These are phyloP conservation scores for Gentiana straminea DNA, from an alignment of 257 asterid genomes.

Conservation along the genomic window DNA sequence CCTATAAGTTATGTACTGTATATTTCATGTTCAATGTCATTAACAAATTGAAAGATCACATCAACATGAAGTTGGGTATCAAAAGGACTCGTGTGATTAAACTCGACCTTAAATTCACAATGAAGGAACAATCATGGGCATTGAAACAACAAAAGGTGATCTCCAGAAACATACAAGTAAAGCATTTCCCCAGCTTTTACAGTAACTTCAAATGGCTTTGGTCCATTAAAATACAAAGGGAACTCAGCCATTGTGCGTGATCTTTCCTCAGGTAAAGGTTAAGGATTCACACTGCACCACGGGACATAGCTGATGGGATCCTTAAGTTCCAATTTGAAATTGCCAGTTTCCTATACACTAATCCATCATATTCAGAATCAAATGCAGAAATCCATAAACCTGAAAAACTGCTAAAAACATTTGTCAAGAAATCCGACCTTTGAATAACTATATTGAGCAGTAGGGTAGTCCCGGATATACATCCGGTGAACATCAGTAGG, in stretches of 20 bases:
- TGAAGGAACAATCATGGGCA: too few relatives aligned
- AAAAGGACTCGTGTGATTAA: too few relatives aligned
- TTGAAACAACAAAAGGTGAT: slow-evolving; percentile 1
- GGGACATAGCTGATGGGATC: slow-evolving; percentile 51
- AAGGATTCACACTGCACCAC: slow-evolving; percentile 90
- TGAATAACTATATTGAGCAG: slow-evolving; percentile 48
- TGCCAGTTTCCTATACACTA: slow-evolving; percentile 46
- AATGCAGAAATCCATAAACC: neutral
- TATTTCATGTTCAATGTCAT: too few relatives aligned
- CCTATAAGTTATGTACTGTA: too few relatives aligned
- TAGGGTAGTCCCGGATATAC: slow-evolving; percentile 60
- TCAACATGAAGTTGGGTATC: too few relatives aligned
- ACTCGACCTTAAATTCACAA: too few relatives aligned
- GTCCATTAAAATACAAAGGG: slow-evolving; percentile 69
- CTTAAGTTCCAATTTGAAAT: slow-evolving; percentile 53
- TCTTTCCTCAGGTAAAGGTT: slow-evolving; percentile 40
- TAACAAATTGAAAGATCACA: too few relatives aligned
- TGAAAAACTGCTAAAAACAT: too few relatives aligned
- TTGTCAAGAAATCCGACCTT: slow-evolving; percentile 24
- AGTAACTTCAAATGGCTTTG: slow-evolving; percentile 77
- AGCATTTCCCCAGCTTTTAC: slow-evolving; percentile 89
- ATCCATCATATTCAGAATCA: neutral
- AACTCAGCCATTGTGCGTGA: slow-evolving; percentile 42
- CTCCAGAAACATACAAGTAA: slow-evolving; percentile 55
- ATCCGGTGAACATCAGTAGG: slow-evolving; percentile 90